Percentiles rank a stretch among this genome's conserved stretches.
phyloP scores from a whole-genome alignment of 2,329 filamentous ascomycete species.

The Endothia cerciana region DNA sequence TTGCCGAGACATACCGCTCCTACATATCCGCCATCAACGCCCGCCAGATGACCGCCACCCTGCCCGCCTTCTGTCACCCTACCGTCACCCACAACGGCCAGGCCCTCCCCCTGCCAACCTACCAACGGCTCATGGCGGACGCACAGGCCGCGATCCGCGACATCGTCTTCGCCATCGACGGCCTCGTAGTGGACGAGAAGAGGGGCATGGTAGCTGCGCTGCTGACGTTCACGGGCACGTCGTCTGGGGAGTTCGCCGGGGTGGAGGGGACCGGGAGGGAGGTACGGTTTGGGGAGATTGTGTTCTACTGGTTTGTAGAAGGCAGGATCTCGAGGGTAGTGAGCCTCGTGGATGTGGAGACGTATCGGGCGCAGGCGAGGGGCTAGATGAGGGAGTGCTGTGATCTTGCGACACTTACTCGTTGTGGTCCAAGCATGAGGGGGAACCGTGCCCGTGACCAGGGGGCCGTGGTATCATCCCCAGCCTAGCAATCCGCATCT shows the following conservation, averaged over 20 bases:
- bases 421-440: background rate
- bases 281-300: slow-evolving; percentile 40
- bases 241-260: slow-evolving; percentile 35
- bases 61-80: slow-evolving; percentile 36
- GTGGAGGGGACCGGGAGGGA: slow-evolving; percentile 31
- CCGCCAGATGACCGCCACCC: slow-evolving; percentile 33
- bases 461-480: background rate
- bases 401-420: background rate
- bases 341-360: slow-evolving; percentile 39
- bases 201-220: slow-evolving; percentile 39
- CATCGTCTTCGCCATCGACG: slow-evolving; percentile 34
- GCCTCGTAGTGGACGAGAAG: slow-evolving; percentile 38
- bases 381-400: background rate
- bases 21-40: slow-evolving; percentile 42
- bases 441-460: background rate
- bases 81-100: slow-evolving; percentile 38
- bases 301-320: slow-evolving; percentile 39
- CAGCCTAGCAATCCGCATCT: background rate
- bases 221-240: slow-evolving; percentile 39
- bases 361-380: slow-evolving; percentile 33
- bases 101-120: slow-evolving; percentile 33
- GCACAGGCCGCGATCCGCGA: slow-evolving; percentile 37
- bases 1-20: slow-evolving; percentile 32
- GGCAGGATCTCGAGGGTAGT: slow-evolving; percentile 41
- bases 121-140: slow-evolving; percentile 36